A percentile compares a stretch with the other conserved stretches of the same genome.
Conservation (phyloP, 192 early-diverging fungal species). For the Polychytrium aggregatum region DNA sequence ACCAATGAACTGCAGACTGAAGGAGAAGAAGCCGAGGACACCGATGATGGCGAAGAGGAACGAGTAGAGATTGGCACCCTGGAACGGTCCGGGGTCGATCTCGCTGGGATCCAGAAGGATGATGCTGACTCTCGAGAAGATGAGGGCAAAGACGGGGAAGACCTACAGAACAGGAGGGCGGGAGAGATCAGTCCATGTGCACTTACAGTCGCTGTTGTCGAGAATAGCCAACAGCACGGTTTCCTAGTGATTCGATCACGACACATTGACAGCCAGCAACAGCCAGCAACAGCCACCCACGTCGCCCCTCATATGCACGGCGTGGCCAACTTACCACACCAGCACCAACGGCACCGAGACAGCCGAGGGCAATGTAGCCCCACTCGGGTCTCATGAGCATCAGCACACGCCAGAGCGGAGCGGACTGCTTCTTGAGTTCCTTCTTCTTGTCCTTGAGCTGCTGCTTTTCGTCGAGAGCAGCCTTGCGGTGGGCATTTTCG, state of each 20-base stretch:
- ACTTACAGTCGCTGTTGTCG: too few species aligned
- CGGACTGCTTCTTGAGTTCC: neutral
- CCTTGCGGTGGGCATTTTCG: too few species aligned
- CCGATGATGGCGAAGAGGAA: constrained; percentile 11
- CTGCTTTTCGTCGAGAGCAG: too few species aligned
- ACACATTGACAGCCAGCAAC: too few species aligned
- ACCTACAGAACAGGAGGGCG: constrained; percentile 20
- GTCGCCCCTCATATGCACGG: too few species aligned
- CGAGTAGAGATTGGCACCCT: constrained; percentile 19
- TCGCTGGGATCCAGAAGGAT: constrained; percentile 19
- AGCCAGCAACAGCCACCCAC: too few species aligned
- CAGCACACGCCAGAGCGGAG: constrained; percentile 14
- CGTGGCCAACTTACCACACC: constrained; percentile 28
- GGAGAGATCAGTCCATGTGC: too few species aligned
- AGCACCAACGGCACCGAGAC: constrained; percentile 44
- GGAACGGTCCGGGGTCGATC: constrained; percentile 15
- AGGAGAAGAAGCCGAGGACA: constrained; percentile 26
- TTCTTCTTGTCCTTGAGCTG: too few species aligned
- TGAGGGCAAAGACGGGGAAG: constrained; percentile 65
- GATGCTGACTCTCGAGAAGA: constrained; percentile 16
- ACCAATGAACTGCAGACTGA: constrained; percentile 30
- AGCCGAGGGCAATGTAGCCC: constrained; percentile 39
- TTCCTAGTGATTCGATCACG: too few species aligned
- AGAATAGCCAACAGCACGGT: too few species aligned
- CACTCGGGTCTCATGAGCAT: constrained; percentile 33